These are phyloP conservation scores for Themeda triandra DNA, from an alignment of 176 grass and related monocot genomes.

Conservation along the genomic window DNA sequence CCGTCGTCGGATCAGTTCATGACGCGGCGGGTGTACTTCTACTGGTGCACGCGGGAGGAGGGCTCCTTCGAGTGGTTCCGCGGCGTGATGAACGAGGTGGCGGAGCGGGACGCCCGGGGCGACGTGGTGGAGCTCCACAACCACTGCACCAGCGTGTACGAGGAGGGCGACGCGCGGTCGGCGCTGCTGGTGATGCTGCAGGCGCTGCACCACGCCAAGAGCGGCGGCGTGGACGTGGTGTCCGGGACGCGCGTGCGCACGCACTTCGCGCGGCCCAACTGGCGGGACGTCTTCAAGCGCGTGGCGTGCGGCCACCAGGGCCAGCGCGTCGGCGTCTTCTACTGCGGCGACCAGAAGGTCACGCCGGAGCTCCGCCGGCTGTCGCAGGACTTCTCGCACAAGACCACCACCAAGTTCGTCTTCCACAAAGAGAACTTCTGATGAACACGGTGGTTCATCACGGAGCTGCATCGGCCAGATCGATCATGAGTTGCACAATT, in stretches of 20 bases:
- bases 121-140: slow-evolving; percentile 91
- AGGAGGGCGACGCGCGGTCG: slow-evolving; percentile 78
- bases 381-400: slow-evolving; percentile 76
- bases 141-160: slow-evolving; percentile 96
- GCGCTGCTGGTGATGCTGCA: slow-evolving; percentile 89
- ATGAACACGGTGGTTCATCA: not conserved
- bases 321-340: slow-evolving; percentile 79
- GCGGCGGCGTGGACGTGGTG: slow-evolving; percentile 76
- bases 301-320: slow-evolving; percentile 59
- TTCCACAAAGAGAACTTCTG: slow-evolving; percentile 99
- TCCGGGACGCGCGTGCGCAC: slow-evolving; percentile 80
- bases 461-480: not conserved
- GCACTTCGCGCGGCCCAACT: slow-evolving; percentile 76
- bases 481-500: not conserved
- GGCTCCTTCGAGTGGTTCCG: slow-evolving; percentile 96
- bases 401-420: slow-evolving; percentile 84
- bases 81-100: slow-evolving; percentile 92
- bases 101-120: slow-evolving; percentile 55
- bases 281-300: slow-evolving; percentile 87
- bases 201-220: slow-evolving; percentile 88
- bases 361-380: slow-evolving; percentile 63
- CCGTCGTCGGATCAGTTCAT: slow-evolving; percentile 25
- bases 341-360: slow-evolving; percentile 75
- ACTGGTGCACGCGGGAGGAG: slow-evolving; percentile 93
- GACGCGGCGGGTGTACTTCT: slow-evolving; percentile 87